Evolutionary conservation across 805 yeast species (phyloP), one percentile per base, ranked within the genome.

Genomic region (Metschnikowia kofuensis): DNA sequence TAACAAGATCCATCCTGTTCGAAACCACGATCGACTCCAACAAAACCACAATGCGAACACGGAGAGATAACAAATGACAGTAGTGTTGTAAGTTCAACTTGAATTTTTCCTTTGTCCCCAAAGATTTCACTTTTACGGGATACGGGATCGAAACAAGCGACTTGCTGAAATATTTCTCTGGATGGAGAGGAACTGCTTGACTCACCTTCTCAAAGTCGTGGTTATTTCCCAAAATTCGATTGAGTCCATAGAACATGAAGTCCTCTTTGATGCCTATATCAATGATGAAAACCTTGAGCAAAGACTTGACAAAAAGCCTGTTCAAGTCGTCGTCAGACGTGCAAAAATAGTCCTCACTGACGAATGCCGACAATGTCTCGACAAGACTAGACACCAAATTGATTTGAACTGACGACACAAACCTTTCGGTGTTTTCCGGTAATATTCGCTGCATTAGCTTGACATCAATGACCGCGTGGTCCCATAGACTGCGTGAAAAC

Each of bases 221-320:
- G 50, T 78, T 80, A 53, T 79, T 77, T 0, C 88, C 88, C 30
- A 80, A 45, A 4, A 72, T 52, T 49, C 84, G 59, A 58, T 80
- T 83, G 41, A 84, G 63, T 0, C 88, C 87, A 55, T 68, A 78
- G 40, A 80, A 67, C 55, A 71, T 65, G 56, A 78, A 73, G 50
- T 72, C 76, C 4, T 64, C 65, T 38, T 64, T 63, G 27, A 67
- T 56, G 0, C 74, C 72, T 3, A 75, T 59, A 7, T 77, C 82
- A 26, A 74, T 72, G 12, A 74, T 59, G 28, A 75, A 56, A 11
- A 74, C 59, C 38, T 69, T 64, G 16, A 74, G 48, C 21, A 77
- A 52, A 4, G 72, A 60, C 30, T 60, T 61, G 13, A 74, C 53
- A 13, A 47, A 38, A 45, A 44, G 49, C 21, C 13, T 37, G 40